Conservation (phyloP, 176 grass and related monocot genomes). For the Stipa capillata region DNA sequence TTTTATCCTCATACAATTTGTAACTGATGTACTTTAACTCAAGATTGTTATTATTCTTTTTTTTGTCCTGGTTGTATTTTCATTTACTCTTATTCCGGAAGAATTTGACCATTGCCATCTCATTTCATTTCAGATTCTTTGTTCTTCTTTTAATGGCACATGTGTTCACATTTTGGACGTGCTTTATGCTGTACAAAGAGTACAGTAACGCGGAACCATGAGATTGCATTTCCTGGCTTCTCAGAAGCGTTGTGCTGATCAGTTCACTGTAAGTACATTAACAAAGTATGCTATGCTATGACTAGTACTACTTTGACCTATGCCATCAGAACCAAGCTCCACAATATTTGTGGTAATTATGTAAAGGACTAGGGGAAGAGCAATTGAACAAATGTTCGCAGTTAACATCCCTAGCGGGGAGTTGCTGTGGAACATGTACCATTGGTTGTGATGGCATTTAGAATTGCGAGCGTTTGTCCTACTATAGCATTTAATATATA, state of each 20-base stretch:
- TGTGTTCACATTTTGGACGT: slow-evolving; percentile 85
- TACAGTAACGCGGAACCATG: slow-evolving; percentile 83
- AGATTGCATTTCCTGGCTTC: slow-evolving; percentile 95
- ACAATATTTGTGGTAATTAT: background rate
- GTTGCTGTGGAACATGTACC: background rate
- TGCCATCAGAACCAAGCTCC: background rate
- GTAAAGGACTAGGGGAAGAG: background rate
- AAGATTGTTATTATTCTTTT: background rate
- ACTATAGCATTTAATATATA: background rate
- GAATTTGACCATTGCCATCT: background rate
- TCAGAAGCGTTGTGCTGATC: slow-evolving; percentile 75
- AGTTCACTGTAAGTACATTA: slow-evolving; percentile 78
- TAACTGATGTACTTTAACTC: background rate
- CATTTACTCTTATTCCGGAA: background rate
- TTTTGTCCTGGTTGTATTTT: background rate
- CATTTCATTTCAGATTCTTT: slow-evolving; percentile 65
- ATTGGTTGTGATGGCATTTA: background rate
- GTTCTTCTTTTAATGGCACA: slow-evolving; percentile 85
- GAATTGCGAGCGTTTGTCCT: background rate
- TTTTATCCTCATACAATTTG: background rate
- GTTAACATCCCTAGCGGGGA: background rate
- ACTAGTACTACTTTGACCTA: background rate
- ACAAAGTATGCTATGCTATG: background rate
- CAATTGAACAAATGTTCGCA: background rate
- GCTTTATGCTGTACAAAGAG: slow-evolving; percentile 88